These are phyloP conservation scores for Solanum peruvianum DNA, from an alignment of 257 asterid species.

Conservation along the genomic window DNA sequence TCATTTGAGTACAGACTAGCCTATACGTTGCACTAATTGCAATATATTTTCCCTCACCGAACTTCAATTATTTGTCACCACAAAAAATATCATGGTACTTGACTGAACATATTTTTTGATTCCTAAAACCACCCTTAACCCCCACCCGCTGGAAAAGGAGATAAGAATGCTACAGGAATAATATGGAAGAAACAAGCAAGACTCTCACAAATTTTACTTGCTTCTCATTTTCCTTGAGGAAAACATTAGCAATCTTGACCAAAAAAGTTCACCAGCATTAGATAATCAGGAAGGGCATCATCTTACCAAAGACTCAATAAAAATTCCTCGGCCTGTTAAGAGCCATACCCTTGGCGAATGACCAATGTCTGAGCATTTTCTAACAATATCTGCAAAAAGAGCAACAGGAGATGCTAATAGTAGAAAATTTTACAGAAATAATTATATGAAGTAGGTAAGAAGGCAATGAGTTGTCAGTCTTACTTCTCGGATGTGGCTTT, in stretches of 20 bases:
- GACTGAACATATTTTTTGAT: background rate
- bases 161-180: background rate
- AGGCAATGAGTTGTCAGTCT: slow-evolving; percentile 1
- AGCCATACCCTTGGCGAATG: slow-evolving; percentile 47
- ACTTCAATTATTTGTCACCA: background rate
- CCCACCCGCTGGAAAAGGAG: background rate
- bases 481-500: slow-evolving; percentile 70
- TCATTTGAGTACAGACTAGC: background rate
- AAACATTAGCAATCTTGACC: background rate
- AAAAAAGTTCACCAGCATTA: background rate
- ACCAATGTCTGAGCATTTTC: slow-evolving; percentile 73
- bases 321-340: background rate
- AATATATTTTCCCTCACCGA: too few species aligned
- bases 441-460: background rate
- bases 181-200: background rate
- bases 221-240: background rate
- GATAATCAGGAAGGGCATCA: background rate
- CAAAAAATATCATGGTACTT: background rate
- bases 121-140: background rate
- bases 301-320: background rate
- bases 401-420: background rate
- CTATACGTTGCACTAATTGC: background rate
- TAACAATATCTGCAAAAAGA: slow-evolving; percentile 39
- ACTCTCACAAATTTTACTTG: background rate
- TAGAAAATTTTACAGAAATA: background rate